Conservation (phyloP, 2,329 filamentous ascomycete genomes). For the Ceratocystis cacaofunesta region DNA sequence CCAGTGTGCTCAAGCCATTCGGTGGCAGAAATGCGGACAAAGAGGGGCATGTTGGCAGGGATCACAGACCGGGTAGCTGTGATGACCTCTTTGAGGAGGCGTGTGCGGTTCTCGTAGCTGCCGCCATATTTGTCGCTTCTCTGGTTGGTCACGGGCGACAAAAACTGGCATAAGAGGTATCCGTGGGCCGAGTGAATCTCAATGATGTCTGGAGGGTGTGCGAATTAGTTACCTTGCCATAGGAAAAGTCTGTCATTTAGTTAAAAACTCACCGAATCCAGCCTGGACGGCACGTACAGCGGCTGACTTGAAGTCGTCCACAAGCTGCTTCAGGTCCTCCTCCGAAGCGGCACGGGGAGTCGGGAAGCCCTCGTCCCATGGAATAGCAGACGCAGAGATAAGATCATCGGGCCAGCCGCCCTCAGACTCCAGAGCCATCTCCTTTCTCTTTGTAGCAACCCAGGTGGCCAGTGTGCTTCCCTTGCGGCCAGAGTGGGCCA, state of each 20-base stretch:
- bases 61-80: constrained; percentile 36
- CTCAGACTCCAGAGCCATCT: constrained; percentile 36
- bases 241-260: too few relatives aligned
- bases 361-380: constrained; percentile 47
- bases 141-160: constrained; percentile 43
- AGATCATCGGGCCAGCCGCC: constrained; percentile 45
- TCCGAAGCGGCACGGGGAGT: constrained; percentile 52
- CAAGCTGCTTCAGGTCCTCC: constrained; percentile 51
- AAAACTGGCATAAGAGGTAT: constrained; percentile 52
- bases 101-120: constrained; percentile 48
- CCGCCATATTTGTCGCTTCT: constrained; percentile 53
- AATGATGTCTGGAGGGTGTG: constrained; percentile 41
- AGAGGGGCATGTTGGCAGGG: constrained; percentile 39
- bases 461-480: constrained; percentile 48
- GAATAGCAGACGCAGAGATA: constrained; percentile 34
- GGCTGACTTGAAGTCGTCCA: constrained; percentile 45
- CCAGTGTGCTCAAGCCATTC: constrained; percentile 43
- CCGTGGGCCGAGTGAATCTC: constrained; percentile 53
- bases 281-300: constrained; percentile 47
- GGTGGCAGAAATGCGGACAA: constrained; percentile 45
- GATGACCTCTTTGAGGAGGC: constrained; percentile 42
- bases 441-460: constrained; percentile 38
- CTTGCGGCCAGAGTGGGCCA: constrained; percentile 66
- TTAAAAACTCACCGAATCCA: constrained; percentile 34
- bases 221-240: too few relatives aligned